Conservation (phyloP, 2,329 filamentous ascomycete species). For the Arthrobotrys megalospora region DNA sequence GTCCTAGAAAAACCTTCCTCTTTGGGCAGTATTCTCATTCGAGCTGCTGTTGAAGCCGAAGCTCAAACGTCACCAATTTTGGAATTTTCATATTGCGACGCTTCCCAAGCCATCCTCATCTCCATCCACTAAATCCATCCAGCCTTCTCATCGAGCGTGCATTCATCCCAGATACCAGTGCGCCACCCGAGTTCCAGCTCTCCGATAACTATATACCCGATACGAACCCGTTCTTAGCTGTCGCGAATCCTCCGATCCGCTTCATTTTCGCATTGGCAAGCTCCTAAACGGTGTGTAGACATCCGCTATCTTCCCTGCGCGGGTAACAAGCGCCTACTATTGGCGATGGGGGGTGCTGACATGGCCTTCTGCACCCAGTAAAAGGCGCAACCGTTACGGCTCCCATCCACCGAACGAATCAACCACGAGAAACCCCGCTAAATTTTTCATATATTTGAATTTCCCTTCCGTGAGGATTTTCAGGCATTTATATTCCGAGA, state of each 20-base stretch:
- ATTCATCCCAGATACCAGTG: conserved; percentile 10
- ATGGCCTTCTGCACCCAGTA: conserved; percentile 56
- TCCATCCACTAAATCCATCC: conserved; percentile 17
- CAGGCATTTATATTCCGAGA: conserved; percentile 15
- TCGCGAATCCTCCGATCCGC: conserved; percentile 25
- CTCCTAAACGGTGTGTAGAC: conserved; percentile 26
- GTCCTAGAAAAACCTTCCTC: neutral
- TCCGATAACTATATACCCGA: neutral
- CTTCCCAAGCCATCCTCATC: conserved; percentile 35
- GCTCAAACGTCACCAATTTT: conserved; percentile 46
- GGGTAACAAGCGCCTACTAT: conserved; percentile 54
- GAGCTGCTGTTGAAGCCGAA: conserved; percentile 36
- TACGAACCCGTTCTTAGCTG: neutral
- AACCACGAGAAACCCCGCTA: conserved; percentile 52
- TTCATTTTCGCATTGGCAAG: conserved; percentile 13
- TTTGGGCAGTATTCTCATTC: neutral
- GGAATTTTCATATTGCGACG: conserved; percentile 50
- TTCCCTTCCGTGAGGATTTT: conserved; percentile 10
- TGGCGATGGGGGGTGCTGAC: conserved; percentile 59
- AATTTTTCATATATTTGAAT: conserved; percentile 42
- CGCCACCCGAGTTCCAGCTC: conserved; percentile 18
- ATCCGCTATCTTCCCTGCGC: conserved; percentile 54
- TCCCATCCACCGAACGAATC: conserved; percentile 49
- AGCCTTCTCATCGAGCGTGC: conserved; percentile 22
- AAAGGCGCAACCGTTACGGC: conserved; percentile 57